Conservation (phyloP, 495 filamentous ascomycete genomes). For the Tuber microsphaerosporum region DNA sequence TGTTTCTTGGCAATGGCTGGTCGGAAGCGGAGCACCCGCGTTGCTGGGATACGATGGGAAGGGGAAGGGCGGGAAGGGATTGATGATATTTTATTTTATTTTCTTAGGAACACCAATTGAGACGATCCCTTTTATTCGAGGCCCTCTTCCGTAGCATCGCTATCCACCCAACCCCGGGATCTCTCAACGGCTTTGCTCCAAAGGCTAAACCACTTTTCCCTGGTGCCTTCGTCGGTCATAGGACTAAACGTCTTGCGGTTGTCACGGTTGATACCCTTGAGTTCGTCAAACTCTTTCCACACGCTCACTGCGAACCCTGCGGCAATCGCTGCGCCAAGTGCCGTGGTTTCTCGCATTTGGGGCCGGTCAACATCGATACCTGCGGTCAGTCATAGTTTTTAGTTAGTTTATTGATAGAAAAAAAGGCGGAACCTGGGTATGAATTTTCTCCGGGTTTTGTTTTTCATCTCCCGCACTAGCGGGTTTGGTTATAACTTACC, state of each 20-base stretch:
- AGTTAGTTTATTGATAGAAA: neutral
- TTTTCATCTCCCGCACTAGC: neutral
- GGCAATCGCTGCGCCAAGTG: constrained; percentile 87
- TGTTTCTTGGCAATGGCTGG: neutral
- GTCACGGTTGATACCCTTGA: constrained; percentile 68
- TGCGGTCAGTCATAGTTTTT: constrained; percentile 8
- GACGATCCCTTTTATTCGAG: neutral
- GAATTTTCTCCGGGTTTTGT: neutral
- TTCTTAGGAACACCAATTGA: neutral
- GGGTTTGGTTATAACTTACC: constrained; percentile 40
- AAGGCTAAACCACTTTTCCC: constrained; percentile 62
- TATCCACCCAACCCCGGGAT: constrained; percentile 72
- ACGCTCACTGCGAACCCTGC: constrained; percentile 79
- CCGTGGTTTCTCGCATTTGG: constrained; percentile 87
- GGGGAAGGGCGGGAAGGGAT: neutral
- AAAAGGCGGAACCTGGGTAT: neutral
- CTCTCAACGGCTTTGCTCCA: constrained; percentile 88
- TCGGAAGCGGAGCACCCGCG: neutral
- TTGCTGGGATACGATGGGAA: neutral
- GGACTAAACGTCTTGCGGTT: constrained; percentile 71
- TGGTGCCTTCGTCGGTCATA: constrained; percentile 53
- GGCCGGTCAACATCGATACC: constrained; percentile 77
- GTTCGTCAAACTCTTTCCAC: constrained; percentile 72
- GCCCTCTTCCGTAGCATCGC: constrained; percentile 43
- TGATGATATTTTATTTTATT: neutral